Evolutionary conservation across 768 basidiomycete species (phyloP), one percentile per base, ranked within the genome.

Genomic region (Pleurotus pulmonarius): DNA sequence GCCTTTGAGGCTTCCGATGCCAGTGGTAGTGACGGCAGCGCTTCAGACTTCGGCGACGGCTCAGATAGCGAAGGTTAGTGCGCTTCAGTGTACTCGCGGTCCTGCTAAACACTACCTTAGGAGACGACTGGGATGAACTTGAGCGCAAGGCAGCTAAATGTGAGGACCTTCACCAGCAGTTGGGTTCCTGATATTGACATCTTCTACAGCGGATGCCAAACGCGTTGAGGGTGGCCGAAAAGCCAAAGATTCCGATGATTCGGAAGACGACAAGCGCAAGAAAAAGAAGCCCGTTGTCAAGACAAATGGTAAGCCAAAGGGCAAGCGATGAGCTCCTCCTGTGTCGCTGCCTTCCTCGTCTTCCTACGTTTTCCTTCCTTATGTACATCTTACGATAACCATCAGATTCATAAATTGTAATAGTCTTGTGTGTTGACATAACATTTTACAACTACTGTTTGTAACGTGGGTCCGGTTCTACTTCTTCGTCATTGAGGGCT

Each of bases 111-210:
- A 12, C 39, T 40, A 25, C 43, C 41, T 25, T 62, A 80, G 90
- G 94, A 8, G 92, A 95, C 54, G 94, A 96, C 64, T 99, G 96
- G 96, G 95, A 97, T 65, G 93, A 94, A 69, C 76, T 97, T 37
- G 95, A 97, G 71, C 77, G 83, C 45, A 95, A 94, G 69, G 94
- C 94, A 5, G 92, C 92, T 6, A 90, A 89, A 79, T 89, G 86
- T 91, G 65, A 63, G 77, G 52, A 18, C 6, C 29, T 12, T 6
- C 18, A 34, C 9, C 51, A 56, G 3, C 5, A 18, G 12, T 44
- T 44, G 34, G 41, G 1, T 34, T 12, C 20, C 5, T 18, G 29
- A 13, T 7, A 49, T 20, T 16, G 2, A 13, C 22, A 49, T 48
- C 24, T 44, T 43, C 43, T 26, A 39, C 49, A 82, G 81, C 81